Base-by-base conservation (phyloP, 73 alveolate species). In the Diophrys sp. region DNA sequence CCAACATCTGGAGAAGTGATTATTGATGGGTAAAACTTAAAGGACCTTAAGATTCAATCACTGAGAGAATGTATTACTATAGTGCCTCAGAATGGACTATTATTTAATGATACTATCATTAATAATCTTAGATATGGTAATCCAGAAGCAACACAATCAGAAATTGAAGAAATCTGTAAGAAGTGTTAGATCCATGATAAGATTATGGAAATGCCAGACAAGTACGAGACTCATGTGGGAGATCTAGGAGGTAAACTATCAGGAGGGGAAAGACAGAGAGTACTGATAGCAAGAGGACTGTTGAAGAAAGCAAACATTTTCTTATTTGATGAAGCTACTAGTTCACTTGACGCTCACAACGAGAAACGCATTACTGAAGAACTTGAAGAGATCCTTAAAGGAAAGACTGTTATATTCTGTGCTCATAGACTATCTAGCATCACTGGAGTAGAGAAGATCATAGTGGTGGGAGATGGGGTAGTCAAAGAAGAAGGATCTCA, bases 381-480 rank as follows among this genome's bases (percentile, higher is more conserved):
- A 0, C 71, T 96, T 29, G 98, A 95, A 53, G 80, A 80, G 68
- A 80, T 90, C 29, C 80, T 90, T 32, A 78, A 77, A 34, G 94
- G 89, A 70, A 91, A 91, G 44, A 96, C 99, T 23, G 95, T 95
- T 11, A 85, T 96, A 23, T 91, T 88, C 73, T 92, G 94, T 80
- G 96, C 99, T 0, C 99, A 96, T 82, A 81, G 99, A 79, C 90
- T 96, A 29, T 81, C 93, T 53, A 88, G 97, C 27, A 93, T 90
- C 26, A 87, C 86, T 69, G 80, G 88, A 85, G 97, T 95, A 0
- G 97, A 96, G 76, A 89, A 93, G 62, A 93, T 96, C 34, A 80
- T 89, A 54, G 98, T 93, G 31, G 79, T 96, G 70, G 92, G 88
- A 8, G 96, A 96, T 62, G 97, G 97, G 33, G 44, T 57, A 32